Base-by-base conservation (phyloP, 139 green algal species). In the Micractinium sp. region DNA sequence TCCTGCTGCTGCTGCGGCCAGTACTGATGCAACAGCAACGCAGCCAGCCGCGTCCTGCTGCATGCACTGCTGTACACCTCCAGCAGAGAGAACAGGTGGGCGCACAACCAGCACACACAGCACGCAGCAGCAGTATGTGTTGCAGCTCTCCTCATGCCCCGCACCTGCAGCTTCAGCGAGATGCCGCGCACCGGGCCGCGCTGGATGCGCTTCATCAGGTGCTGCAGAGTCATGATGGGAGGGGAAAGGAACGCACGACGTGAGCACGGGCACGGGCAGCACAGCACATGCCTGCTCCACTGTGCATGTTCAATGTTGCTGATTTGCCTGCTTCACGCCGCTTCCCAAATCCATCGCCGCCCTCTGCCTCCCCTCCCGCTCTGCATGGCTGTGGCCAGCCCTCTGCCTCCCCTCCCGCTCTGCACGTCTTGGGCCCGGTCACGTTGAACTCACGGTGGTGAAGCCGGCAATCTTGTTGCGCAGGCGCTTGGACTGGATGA, bases 191-290 rank as follows among this genome's bases (percentile, higher is more conserved):
- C 98, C 27, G 98, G 98, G 19, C 98, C 98, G 61, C 97, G 95
- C 95, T 99, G 97, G 91, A 99, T 99, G 91, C 98, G 96, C 97
- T 99, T 99, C 98, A 99, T 99, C 93, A 99, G 91, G 93, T 99
- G 98, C 96, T 98, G 95, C 94, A 77, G 91, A 5, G 47, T 56
- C 7, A 56, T 9, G 47, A 56, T 56, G 47, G 20, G 60, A 89
- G 27, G n/a, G 36, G 56, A 13, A 61, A 36, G 29, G 5, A 83
- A 29, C 3, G 19, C 66, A 75, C 20, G 27, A 0, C 16, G 80
- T 41, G 31, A 47, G n/a, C 81, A 22, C 16, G 35, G 63, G 23
- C 20, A 73, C 16, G 63, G 4, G 14, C 22, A 73, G 63, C 63
- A 73, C 22, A 73, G 63, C 69, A 76, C 31, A 29, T 2, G 27